Evolutionary conservation across 805 yeast genomes (phyloP), one percentile per base, ranked within the genome.

Genomic region (Tetrapisispora fleetii): DNA sequence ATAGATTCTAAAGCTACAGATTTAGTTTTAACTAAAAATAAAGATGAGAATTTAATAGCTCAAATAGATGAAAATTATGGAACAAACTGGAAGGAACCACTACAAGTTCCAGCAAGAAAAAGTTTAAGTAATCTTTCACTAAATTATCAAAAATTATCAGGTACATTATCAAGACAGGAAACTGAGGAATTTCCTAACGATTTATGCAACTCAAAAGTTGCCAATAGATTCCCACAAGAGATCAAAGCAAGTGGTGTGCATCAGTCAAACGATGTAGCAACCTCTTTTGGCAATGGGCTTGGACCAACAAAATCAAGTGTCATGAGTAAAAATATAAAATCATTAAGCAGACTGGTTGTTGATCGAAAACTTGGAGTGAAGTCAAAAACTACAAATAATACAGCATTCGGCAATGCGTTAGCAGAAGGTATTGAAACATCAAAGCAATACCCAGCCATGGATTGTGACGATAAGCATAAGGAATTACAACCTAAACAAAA

Each of bases 21-120:
- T n/a, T 18, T 14, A 27, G 35, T 30, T 18, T 17, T 21, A 3
- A 33, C 47, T 81, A 78, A 19, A 73, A 77, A 28, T 41, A 10
- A 30, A 30, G 19, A 30, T 30, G 28, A 30, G 4, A 30, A 18
- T 14, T 6, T 4, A 7, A 21, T n/a, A 9, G 4, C 16, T 17
- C 32, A 17, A 57, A 13, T 30, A 37, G 38, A 58, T 19, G 51
- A 54, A n/a, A 27, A 17, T 28, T 18, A n/a, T 41, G 28, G 16
- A 76, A 80, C 17, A 74, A 75, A 56, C 71, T 76, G 58, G 59
- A 54, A 55, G 43, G 57, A 52, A 14, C 54, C 56, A 11, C 36
- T 51, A 17, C 43, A 53, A n/a, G 49, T 51, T 13, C 37, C 37
- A 11, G 45, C 45, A 48, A 41, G 44, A 32, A 46, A 58, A 44